Evolutionary conservation across 768 basidiomycete genomes (phyloP), one percentile per base, ranked within the genome.

Genomic region (Amanita jacksonii): DNA sequence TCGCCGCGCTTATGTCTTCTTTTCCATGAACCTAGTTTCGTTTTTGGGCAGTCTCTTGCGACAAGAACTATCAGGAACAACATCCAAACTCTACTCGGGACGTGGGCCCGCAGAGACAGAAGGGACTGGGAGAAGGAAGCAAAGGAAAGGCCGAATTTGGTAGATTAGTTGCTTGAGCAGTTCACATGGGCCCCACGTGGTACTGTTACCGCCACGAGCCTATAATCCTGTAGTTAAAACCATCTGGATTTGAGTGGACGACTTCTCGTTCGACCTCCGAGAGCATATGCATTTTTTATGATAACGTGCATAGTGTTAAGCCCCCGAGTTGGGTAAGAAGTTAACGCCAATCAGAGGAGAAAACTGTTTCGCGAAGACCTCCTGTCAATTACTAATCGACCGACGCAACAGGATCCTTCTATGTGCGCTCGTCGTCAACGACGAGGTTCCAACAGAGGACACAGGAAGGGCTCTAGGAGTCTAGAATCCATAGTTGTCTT

Each of bases 111-210:
- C 34, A 35, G n/a, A 32, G 36, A 24, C 44, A 45, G 37, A 30
- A 36, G 28, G 44, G 44, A 30, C 28, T 34, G 37, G 44, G 36
- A 38, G 37, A 38, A 45, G 44, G 44, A 45, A 45, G 44, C 35
- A n/a, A 18, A 38, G 27, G n/a, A 31, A 22, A 38, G 15, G 19
- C 15, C 27, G 28, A 5, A 28, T 45, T 45, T 23, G 44, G 36
- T 12, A 18, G 23, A 23, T 8, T 28, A 10, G 5, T 23, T 45
- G 25, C 44, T 42, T 33, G 19, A 42, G 33, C 31, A 4, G 40
- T 18, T n/a, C 8, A 30, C 40, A 31, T 19, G 41, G 20, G 6
- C 20, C n/a, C 32, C 41, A 42, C 41, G 41, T 42, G 41, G n/a
- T 42, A 28, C 22, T 41, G n/a, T 13, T 20, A 12, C 41, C n/a